phyloP scores from a whole-genome alignment of 176 grass and related monocot species.

The Oryza brachyantha region DNA sequence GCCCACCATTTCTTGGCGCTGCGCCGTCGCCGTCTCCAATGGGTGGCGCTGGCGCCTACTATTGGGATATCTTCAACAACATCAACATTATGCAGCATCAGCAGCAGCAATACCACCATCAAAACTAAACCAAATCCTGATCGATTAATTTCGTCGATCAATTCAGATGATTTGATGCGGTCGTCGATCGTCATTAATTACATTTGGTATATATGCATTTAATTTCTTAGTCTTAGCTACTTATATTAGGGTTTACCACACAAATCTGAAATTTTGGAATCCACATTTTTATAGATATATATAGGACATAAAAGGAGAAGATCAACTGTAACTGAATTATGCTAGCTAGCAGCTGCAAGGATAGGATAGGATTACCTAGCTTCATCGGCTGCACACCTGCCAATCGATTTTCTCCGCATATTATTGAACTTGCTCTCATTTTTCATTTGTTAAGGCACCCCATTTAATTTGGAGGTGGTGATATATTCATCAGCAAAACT shows the following conservation, averaged over 20 bases:
- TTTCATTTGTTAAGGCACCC: not conserved
- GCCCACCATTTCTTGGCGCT: not conserved
- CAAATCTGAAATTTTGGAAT: too few species aligned
- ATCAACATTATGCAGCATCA: not conserved
- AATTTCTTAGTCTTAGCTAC: not conserved
- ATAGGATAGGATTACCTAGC: too few species aligned
- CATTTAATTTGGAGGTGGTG: conserved; percentile 14
- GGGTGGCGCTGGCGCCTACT: not conserved
- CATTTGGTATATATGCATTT: too few species aligned
- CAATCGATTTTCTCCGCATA: not conserved
- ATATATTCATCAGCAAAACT: not conserved
- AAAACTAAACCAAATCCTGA: too few species aligned
- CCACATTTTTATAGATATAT: not conserved
- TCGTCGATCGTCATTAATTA: too few species aligned
- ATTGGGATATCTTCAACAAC: conserved; percentile 49
- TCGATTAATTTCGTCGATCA: too few species aligned
- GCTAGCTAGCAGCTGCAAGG: not conserved
- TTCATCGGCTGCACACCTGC: not conserved
- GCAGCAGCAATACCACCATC: too few species aligned
- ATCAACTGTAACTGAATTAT: not conserved
- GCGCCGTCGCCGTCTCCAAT: conserved; percentile 23
- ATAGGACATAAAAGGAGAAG: not conserved
- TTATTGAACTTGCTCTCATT: not conserved
- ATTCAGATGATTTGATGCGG: too few species aligned
- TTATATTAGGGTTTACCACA: not conserved